Percentiles rank a stretch among this genome's conserved stretches.
Evolutionary conservation across 768 basidiomycete species (phyloP).

Genomic region (Rhodosporidiobolus sp.): DNA sequence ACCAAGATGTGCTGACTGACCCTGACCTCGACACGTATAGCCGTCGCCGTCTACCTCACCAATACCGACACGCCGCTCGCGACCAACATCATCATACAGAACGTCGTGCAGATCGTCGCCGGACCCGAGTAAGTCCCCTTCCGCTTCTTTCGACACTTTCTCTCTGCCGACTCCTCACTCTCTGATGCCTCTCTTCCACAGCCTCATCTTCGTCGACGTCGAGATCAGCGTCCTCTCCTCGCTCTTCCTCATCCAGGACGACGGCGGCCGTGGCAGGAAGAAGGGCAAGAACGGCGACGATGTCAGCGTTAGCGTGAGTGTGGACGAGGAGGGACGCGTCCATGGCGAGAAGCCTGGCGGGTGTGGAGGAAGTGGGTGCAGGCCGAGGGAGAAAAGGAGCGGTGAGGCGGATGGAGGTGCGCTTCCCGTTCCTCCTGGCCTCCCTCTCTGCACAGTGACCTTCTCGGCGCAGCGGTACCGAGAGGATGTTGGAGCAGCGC

Average conservation of each 20-base stretch:
- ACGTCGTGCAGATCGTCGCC: slow-evolving; percentile 58
- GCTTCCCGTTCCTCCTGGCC: too few relatives aligned
- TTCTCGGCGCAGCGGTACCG: too few relatives aligned
- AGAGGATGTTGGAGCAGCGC: too few relatives aligned
- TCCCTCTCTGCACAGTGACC: too few relatives aligned
- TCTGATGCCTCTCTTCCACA: not conserved
- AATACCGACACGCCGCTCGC: slow-evolving; percentile 61
- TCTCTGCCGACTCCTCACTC: not conserved
- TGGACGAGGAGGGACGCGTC: too few relatives aligned
- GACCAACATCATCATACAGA: slow-evolving; percentile 62
- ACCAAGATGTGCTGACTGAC: not conserved
- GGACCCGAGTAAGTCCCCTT: slow-evolving; percentile 65
- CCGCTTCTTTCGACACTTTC: slow-evolving; percentile 46
- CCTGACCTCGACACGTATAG: not conserved
- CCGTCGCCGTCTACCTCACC: slow-evolving; percentile 35
- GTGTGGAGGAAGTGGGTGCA: too few relatives aligned
- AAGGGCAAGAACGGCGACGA: not conserved
- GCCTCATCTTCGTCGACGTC: slow-evolving; percentile 33
- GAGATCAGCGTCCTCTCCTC: not conserved
- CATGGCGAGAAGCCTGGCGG: too few relatives aligned
- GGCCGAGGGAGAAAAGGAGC: too few relatives aligned
- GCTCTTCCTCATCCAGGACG: not conserved
- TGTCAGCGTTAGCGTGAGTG: too few relatives aligned
- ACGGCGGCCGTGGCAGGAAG: too few relatives aligned
- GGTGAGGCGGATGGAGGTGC: too few relatives aligned